Base-by-base conservation (phyloP, 345 rosid genomes). In the Viola odorata region DNA sequence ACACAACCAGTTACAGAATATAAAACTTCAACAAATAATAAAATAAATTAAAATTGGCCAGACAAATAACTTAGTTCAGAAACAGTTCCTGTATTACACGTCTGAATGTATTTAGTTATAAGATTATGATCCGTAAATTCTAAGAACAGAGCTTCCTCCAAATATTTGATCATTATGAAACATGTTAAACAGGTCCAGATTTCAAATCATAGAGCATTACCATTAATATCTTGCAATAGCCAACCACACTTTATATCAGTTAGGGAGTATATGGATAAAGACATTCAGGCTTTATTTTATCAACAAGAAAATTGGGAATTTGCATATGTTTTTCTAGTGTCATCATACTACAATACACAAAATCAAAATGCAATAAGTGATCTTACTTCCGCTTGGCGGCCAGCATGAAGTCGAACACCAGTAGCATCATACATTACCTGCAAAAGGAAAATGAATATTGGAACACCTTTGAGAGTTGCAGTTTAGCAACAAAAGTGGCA, bases 391-490 rank as follows among this genome's bases (percentile, higher is more conserved):
- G 86, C 90, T 62, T 84, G 90, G 10, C 85, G 86, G 38, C 90
- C 86, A 51, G 90, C 83, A 73, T 84, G 90, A 67, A 84, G 83
- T 61, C 85, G 73, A 53, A 82, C 86, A 61, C 86, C 86, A 61
- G 81, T 63, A 57, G 90, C 90, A 78, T 84, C 90, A 70, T 82
- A 84, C 86, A 84, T 84, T 23, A 84, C 90, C 90, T 84, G 79
- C 57, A 69, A 56, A 72, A 58, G 49, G 54, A 60, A 60, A 16
- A 50, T 23, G 50, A n/a, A 47, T 7, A 3, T 11, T 44, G 12
- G 11, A 47, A 47, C 12, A 37, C 7, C 11, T 42, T 11, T 6
- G 2, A 6, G 40, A 36, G n/a, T 51, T 36, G 23, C 16, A 40
- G 37, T 47, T 36, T 7, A 23, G 6, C 17, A 55, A 36, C 23